These are phyloP conservation scores for Pyrenopolyporus hunteri DNA, from an alignment of 495 filamentous ascomycete species.

Conservation along the genomic window DNA sequence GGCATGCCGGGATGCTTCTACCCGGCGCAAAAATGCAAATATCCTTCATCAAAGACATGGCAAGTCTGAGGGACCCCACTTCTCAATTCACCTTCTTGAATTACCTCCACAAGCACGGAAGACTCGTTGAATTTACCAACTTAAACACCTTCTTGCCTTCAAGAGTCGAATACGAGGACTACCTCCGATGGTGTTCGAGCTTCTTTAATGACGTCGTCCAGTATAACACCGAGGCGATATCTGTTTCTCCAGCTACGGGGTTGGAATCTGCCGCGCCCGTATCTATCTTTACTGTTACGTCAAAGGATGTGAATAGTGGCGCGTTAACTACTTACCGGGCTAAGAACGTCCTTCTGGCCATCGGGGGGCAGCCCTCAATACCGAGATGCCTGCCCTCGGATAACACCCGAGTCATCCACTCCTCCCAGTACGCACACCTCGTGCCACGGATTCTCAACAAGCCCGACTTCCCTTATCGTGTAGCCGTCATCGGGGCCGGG, in stretches of 20 bases:
- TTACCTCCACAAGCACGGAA: slow-evolving; percentile 78
- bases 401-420: slow-evolving; percentile 78
- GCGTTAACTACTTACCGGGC: slow-evolving; percentile 52
- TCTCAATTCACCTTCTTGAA: slow-evolving; percentile 96
- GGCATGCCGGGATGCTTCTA: slow-evolving; percentile 95
- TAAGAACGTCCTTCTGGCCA: slow-evolving; percentile 83
- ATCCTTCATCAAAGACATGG: slow-evolving; percentile 95
- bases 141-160: slow-evolving; percentile 86
- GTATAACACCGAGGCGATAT: slow-evolving; percentile 78
- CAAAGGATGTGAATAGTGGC: slow-evolving; percentile 47
- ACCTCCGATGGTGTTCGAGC: slow-evolving; percentile 88
- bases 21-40: slow-evolving; percentile 97
- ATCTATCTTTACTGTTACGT: slow-evolving; percentile 56
- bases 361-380: slow-evolving; percentile 81
- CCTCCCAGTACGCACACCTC: slow-evolving; percentile 78
- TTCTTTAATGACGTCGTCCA: slow-evolving; percentile 78
- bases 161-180: slow-evolving; percentile 90
- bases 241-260: slow-evolving; percentile 54
- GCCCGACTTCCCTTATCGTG: slow-evolving; percentile 62
- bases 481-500: slow-evolving; percentile 86
- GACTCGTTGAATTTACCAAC: slow-evolving; percentile 89
- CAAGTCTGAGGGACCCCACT: slow-evolving; percentile 83
- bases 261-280: slow-evolving; percentile 50
- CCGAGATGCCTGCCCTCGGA: slow-evolving; percentile 67
- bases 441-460: slow-evolving; percentile 67